Percentiles rank a stretch among this genome's conserved stretches.
These are phyloP conservation scores for Cavenderia fasciculata DNA, from an alignment of 78 protist genomes.

Conservation along the genomic window DNA sequence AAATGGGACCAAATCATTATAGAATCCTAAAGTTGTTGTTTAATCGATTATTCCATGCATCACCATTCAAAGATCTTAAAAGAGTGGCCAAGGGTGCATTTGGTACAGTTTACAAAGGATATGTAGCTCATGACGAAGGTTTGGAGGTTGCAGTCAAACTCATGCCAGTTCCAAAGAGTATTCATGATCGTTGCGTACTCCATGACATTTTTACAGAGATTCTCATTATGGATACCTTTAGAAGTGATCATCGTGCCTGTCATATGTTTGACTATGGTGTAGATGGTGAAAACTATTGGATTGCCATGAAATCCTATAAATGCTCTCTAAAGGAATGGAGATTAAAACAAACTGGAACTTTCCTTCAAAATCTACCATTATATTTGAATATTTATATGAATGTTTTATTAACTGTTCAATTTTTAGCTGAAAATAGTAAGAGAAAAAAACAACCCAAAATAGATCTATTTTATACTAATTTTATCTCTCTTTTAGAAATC, in stretches of 20 bases:
- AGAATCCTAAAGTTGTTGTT: constrained; percentile 76
- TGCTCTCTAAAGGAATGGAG: constrained; percentile 87
- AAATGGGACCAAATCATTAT: constrained; percentile 69
- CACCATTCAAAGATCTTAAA: constrained; percentile 31
- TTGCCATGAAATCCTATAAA: constrained; percentile 86
- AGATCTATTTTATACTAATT: not conserved
- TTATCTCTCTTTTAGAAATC: constrained; percentile 52
- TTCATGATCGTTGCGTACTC: constrained; percentile 87
- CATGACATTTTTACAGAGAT: constrained; percentile 86
- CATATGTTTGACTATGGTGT: constrained; percentile 90
- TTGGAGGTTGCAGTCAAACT: constrained; percentile 68
- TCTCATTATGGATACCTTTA: constrained; percentile 82
- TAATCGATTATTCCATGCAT: constrained; percentile 41
- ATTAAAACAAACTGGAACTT: constrained; percentile 64
- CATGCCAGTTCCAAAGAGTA: constrained; percentile 69
- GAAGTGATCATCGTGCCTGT: constrained; percentile 76
- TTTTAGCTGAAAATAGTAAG: constrained; percentile 69
- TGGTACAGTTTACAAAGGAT: constrained; percentile 84
- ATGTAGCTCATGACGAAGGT: constrained; percentile 66
- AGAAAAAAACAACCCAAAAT: not conserved
- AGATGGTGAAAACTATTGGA: constrained; percentile 78
- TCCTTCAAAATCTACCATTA: constrained; percentile 54
- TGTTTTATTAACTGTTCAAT: constrained; percentile 47
- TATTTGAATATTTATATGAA: constrained; percentile 67
- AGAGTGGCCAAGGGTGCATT: constrained; percentile 81